Evolutionary conservation across 345 rosid genomes (phyloP).

Genomic region (Euphorbia lathyris): DNA sequence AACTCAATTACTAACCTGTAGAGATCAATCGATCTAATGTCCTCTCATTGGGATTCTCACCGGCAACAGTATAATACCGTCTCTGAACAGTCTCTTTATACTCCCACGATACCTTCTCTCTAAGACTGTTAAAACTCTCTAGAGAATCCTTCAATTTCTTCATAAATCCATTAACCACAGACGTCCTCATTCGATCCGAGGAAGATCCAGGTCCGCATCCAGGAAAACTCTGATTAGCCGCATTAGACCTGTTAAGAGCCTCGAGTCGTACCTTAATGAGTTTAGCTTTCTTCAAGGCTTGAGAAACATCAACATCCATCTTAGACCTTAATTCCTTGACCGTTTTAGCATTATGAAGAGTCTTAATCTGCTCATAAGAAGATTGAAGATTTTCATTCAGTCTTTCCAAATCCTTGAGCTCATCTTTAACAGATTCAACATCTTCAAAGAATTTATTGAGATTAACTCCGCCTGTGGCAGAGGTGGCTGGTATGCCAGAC

Average conservation of each 20-base stretch:
- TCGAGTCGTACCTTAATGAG: conserved; percentile 71
- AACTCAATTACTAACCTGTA: too few relatives aligned
- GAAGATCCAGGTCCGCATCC: conserved; percentile 91
- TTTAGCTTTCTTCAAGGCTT: conserved; percentile 82
- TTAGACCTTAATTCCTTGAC: conserved; percentile 72
- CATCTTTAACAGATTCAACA: conserved; percentile 77
- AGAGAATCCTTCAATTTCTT: conserved; percentile 88
- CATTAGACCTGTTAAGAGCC: conserved; percentile 84
- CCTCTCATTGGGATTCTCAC: conserved; percentile 82
- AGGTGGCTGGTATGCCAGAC: conserved; percentile 28
- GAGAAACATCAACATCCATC: conserved; percentile 82
- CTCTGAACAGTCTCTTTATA: conserved; percentile 91
- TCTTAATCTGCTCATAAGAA: conserved; percentile 85
- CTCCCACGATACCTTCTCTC: conserved; percentile 70
- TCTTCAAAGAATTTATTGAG: conserved; percentile 84
- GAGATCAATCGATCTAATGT: conserved; percentile 80
- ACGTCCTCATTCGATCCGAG: conserved; percentile 79
- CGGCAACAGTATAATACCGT: conserved; percentile 87
- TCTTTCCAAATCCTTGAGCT: conserved; percentile 69
- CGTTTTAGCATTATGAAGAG: conserved; percentile 69
- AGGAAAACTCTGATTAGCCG: conserved; percentile 66
- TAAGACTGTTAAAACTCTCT: conserved; percentile 70
- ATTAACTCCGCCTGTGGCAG: conserved; percentile 71
- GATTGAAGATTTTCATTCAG: conserved; percentile 55
- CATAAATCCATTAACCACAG: conserved; percentile 80